Evolutionary conservation across 257 asterid species (phyloP), one percentile per base, ranked within the genome.

Genomic region (Forsythia suspensa): DNA sequence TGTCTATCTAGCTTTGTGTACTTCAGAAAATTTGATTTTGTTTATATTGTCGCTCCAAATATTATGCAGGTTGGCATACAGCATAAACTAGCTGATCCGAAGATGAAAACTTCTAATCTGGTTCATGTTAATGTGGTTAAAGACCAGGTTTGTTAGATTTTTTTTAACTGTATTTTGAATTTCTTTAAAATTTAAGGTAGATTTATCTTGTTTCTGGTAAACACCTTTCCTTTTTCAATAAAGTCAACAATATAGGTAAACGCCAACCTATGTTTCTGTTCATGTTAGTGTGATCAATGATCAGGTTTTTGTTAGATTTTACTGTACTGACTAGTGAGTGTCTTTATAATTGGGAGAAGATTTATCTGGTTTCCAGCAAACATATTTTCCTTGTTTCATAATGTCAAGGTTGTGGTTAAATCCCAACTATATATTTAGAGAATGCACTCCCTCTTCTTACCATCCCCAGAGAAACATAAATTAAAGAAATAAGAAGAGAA

Each of bases 21-120:
- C 70, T 71, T 21, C 65, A 24, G 3, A 70, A 55, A 48, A 15
- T 52, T 67, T 48, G 24, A 75, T 72, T 29, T 46, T 66, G 37
- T 59, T 15, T 36, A 43, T 66, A 5, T 42, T 80, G 38, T 68
- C 77, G 42, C 46, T 73, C 61, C 74, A 63, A 78, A 70, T 37
- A 29, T 77, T 70, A n/a, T 79, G 89, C 94, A 92, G 98, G 94
- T 88, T 81, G 98, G 98, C 68, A 77, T 91, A 85, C 96, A 91
- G 82, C 89, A 91, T 81, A 88, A 90, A 79, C 84, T 85, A 38
- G 77, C 86, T 20, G 89, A 89, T 76, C 74, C 86, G 89, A 95
- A 89, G 91, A 83, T 75, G 84, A 92, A 82, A 88, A 74, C 89
- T 57, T 81, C 89, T 70, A 89, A 87, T 86, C 87, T 91, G 82